Evolutionary conservation across 345 rosid species (phyloP).

Genomic region (Eutrema yunnanense): DNA sequence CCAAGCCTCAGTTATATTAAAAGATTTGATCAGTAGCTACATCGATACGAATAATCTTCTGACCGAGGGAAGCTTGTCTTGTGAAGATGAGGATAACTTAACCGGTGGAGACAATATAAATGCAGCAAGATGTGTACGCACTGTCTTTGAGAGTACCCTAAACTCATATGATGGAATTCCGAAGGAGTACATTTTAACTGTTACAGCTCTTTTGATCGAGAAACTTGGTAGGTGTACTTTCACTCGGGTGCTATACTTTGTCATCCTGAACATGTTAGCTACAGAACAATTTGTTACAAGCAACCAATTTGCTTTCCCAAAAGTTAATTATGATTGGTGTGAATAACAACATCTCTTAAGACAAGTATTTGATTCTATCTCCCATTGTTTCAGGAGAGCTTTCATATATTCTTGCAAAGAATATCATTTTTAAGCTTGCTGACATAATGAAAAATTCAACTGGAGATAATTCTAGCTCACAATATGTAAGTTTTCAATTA

Average conservation of each 20-base stretch:
- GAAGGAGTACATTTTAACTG: constrained; percentile 51
- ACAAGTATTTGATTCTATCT: constrained; percentile 2
- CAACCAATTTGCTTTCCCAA: background rate
- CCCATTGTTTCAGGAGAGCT: constrained; percentile 43
- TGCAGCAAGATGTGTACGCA: constrained; percentile 46
- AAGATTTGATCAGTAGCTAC: constrained; percentile 50
- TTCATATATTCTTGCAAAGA: constrained; percentile 53
- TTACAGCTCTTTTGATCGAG: constrained; percentile 46
- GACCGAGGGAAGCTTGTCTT: constrained; percentile 25
- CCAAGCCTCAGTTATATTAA: constrained; percentile 49
- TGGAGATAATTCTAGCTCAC: constrained; percentile 30
- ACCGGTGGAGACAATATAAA: constrained; percentile 37
- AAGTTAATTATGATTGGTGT: background rate
- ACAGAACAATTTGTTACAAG: background rate
- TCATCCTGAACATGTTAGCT: background rate
- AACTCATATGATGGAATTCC: constrained; percentile 43
- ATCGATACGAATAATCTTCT: constrained; percentile 32
- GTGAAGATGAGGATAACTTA: constrained; percentile 37
- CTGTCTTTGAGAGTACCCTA: constrained; percentile 47
- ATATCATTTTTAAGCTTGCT: constrained; percentile 59
- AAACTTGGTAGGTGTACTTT: constrained; percentile 59
- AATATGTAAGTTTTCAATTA: constrained; percentile 46
- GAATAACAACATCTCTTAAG: background rate
- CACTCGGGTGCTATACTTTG: background rate
- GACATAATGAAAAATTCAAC: constrained; percentile 41